Base-by-base conservation (phyloP, 1,284 basidiomycete species). In the Grifola frondosa region DNA sequence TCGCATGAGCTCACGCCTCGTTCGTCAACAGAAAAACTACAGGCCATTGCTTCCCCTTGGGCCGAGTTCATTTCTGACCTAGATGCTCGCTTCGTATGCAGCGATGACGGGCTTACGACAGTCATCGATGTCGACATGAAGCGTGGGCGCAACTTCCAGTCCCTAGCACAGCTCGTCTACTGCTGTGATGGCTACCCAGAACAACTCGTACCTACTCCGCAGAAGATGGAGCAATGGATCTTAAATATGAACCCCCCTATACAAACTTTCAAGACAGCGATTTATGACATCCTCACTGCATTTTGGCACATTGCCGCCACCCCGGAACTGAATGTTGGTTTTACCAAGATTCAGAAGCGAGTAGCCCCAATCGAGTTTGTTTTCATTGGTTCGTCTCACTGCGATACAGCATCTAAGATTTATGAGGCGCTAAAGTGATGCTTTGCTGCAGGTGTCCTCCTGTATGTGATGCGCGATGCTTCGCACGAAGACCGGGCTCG, bases 331-430 rank as follows among this genome's bases (percentile, higher is more conserved):
- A 73, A 72, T 29, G 40, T 53, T 16, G 74, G 64, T 1, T 82
- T 87, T 53, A 66, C 53, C 19, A 65, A 70, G 17, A 73, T 84
- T 16, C 62, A 67, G 38, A 71, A 74, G 42, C 73, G 80, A n/a
- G 69, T 88, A 22, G 79, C 86, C 0, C 86, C 86, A 2, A 77
- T 81, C 9, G 85, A 88, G 60, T 88, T 88, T 58, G 75, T 85
- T 20, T 88, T 84, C 63, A 78, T 84, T 26, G 84, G 84, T 83
- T 52, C 35, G 69, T 52, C 16, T 20, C 22, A 5, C 35, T 17
- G 20, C 20, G 10, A 1, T 26, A 12, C 5, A n/a, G 28, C 11
- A 5, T 15, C 20, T 13, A 4, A 11, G 9, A 33, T 12, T n/a
- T 8, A 6, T 15, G 30, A 17, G 42, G 31, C 9, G n/a, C n/a